Percentiles rank a stretch among this genome's conserved stretches.
phyloP scores from a whole-genome alignment of 1,139 yeast genomes.

The Sugiyamaella japonica region DNA sequence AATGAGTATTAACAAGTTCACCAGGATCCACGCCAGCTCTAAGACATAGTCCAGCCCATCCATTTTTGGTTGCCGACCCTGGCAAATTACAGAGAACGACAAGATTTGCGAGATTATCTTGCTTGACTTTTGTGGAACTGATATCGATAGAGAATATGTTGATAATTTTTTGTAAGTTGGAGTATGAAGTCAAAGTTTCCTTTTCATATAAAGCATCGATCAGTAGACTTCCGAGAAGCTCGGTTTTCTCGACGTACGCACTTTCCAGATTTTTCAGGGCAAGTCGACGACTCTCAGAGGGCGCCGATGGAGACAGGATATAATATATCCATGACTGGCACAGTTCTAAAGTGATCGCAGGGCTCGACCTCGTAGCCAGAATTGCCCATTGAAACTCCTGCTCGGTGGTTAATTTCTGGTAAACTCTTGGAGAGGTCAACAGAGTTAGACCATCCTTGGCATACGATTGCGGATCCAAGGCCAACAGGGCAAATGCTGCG shows the following conservation, averaged over 20 bases:
- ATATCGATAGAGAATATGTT: conserved; percentile 32
- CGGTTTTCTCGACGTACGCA: conserved; percentile 22
- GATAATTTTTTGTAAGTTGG: conserved; percentile 11
- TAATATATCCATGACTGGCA: conserved; percentile 36
- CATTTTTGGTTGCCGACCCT: conserved; percentile 47
- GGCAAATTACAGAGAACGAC: conserved; percentile 59
- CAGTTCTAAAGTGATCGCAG: conserved; percentile 35
- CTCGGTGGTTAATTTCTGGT: conserved; percentile 29
- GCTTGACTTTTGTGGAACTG: conserved; percentile 29
- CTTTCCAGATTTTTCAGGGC: conserved; percentile 19
- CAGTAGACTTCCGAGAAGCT: conserved; percentile 19
- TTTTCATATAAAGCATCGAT: conserved; percentile 28
- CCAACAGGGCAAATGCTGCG: conserved; percentile 37
- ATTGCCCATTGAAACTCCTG: conserved; percentile 34
- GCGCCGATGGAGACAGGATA: conserved; percentile 24
- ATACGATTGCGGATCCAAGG: conserved; percentile 18
- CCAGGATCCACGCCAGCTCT: conserved; percentile 67
- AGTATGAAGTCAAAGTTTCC: conserved; percentile 32
- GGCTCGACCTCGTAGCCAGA: conserved; percentile 26
- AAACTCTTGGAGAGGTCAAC: conserved; percentile 28
- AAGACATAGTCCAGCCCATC: conserved; percentile 82
- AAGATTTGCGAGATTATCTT: conserved; percentile 45
- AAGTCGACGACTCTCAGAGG: conserved; percentile 16
- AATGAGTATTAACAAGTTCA: conserved; percentile 47
- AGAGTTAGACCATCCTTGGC: conserved; percentile 19